These are phyloP conservation scores for Colletotrichum zoysiae DNA, from an alignment of 2,329 filamentous ascomycete species.

Conservation along the genomic window DNA sequence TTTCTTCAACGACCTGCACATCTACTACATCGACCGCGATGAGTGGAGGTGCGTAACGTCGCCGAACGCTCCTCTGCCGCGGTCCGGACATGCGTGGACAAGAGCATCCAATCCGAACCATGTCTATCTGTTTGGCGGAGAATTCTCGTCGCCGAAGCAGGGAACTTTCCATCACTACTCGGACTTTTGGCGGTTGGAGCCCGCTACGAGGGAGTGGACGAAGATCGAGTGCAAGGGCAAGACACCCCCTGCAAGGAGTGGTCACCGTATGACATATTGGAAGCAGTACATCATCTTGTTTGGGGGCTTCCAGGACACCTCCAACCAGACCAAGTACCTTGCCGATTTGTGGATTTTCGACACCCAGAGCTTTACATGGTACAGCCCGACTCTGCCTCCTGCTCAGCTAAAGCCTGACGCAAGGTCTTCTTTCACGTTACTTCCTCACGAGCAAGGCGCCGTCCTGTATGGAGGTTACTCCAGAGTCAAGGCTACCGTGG, in stretches of 20 bases:
- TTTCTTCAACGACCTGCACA: conserved; percentile 75
- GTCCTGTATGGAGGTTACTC: conserved; percentile 96
- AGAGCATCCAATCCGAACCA: conserved; percentile 86
- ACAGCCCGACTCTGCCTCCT: conserved; percentile 78
- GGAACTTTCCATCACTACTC: conserved; percentile 99
- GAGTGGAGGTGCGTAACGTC: conserved; percentile 93
- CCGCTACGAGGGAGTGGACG: conserved; percentile 87
- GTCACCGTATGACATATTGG: conserved; percentile 95
- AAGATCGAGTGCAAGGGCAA: conserved; percentile 85
- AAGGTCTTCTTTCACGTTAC: conserved; percentile 89
- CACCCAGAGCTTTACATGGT: conserved; percentile 87
- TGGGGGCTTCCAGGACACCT: conserved; percentile 97
- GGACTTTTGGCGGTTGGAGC: conserved; percentile 95
- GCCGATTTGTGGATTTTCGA: conserved; percentile 97
- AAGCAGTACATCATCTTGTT: conserved; percentile 98
- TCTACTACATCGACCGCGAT: conserved; percentile 84
- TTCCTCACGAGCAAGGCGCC: conserved; percentile 91
- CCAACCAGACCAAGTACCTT: conserved; percentile 93
- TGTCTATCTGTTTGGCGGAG: conserved; percentile 94
- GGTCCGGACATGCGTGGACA: conserved; percentile 95
- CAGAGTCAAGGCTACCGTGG: conserved; percentile 80
- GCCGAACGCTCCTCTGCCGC: conserved; percentile 90
- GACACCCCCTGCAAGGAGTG: conserved; percentile 85
- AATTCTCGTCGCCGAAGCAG: conserved; percentile 97
- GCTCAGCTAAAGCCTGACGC: conserved; percentile 90